Conservation (phyloP, 106 monocot species). For the Phalaenopsis aphrodite region DNA sequence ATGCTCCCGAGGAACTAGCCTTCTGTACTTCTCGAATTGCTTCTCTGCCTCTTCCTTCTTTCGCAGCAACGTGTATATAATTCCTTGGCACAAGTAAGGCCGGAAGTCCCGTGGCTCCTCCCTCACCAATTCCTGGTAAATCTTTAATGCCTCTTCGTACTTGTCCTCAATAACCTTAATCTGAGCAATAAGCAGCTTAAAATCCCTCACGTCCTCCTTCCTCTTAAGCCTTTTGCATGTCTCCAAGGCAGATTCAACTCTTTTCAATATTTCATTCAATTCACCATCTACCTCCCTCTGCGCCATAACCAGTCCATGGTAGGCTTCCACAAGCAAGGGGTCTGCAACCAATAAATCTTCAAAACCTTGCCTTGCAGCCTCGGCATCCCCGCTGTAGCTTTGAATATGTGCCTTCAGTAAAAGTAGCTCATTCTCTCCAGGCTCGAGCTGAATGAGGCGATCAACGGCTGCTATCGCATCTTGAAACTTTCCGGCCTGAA, state of each 20-base stretch:
- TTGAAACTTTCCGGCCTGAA: constrained; percentile 34
- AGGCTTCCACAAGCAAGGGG: constrained; percentile 68
- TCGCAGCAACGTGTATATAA: constrained; percentile 50
- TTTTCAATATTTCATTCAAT: constrained; percentile 25
- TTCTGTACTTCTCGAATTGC: constrained; percentile 66
- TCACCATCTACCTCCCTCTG: constrained; percentile 13
- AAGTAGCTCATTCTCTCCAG: constrained; percentile 42
- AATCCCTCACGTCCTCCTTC: constrained; percentile 62
- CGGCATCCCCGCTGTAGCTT: constrained; percentile 34
- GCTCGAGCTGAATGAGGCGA: constrained; percentile 41
- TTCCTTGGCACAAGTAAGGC: constrained; percentile 75
- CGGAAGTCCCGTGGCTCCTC: constrained; percentile 82
- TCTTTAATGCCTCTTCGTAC: constrained; percentile 47
- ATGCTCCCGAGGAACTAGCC: constrained; percentile 63
- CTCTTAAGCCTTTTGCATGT: constrained; percentile 48
- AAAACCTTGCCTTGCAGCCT: constrained; percentile 43
- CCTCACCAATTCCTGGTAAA: constrained; percentile 59
- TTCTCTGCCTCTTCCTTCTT: constrained; percentile 73
- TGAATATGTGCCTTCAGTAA: constrained; percentile 58
- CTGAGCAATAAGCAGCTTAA: constrained; percentile 67
- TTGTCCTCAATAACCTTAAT: constrained; percentile 45
- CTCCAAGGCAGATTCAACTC: constrained; percentile 41
- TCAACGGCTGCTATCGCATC: constrained; percentile 48
- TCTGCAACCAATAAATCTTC: constrained; percentile 43
- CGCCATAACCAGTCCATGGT: constrained; percentile 70